Evolutionary conservation across 73 alveolate genomes (phyloP).

Genomic region (Durusdinium trenchii): DNA sequence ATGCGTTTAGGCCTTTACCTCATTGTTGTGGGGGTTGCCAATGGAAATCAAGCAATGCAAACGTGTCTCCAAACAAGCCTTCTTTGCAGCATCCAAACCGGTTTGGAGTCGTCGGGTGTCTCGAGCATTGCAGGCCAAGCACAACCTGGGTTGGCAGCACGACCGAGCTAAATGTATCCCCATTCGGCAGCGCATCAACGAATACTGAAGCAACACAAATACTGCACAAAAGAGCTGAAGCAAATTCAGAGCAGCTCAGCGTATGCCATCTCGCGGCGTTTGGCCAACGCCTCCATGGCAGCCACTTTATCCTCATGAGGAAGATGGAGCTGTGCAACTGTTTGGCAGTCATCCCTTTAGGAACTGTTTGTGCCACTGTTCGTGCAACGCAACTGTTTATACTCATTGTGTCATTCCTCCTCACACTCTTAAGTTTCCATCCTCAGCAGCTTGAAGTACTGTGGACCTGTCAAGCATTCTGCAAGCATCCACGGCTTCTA

Average conservation of each 20-base stretch:
- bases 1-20: too few species aligned
- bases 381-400: neutral
- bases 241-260: slow-evolving; percentile 1
- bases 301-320: slow-evolving; percentile 19
- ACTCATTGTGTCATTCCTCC: too few species aligned
- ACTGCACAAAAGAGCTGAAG: neutral
- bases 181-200: neutral
- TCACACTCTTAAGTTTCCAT: too few species aligned
- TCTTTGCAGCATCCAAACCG: slow-evolving; percentile 22
- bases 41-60: too few species aligned
- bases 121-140: slow-evolving; percentile 47
- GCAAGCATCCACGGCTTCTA: too few species aligned
- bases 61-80: neutral
- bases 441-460: too few species aligned
- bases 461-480: too few species aligned
- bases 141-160: slow-evolving; percentile 12
- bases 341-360: neutral
- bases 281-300: slow-evolving; percentile 34
- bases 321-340: neutral
- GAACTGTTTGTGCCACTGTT: neutral
- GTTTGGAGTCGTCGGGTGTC: slow-evolving; percentile 22
- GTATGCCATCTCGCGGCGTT: slow-evolving; percentile 82
- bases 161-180: neutral
- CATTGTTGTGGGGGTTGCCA: too few species aligned
- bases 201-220: neutral